Evolutionary conservation across 495 filamentous ascomycete genomes (phyloP).

Genomic region (Penicillium soppii): DNA sequence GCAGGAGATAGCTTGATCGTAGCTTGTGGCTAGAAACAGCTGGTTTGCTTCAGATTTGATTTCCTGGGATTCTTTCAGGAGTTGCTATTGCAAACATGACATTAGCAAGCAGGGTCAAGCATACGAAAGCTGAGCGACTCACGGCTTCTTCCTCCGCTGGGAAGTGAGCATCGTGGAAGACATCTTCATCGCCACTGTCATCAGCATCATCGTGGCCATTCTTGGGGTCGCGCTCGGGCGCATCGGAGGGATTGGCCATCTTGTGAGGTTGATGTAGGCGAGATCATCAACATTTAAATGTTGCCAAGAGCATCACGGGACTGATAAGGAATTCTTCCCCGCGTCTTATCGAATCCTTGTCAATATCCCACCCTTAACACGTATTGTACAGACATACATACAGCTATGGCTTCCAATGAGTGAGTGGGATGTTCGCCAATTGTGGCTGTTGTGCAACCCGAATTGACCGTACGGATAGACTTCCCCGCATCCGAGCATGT

Average conservation of each 20-base stretch:
- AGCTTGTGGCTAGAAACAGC: conserved; percentile 69
- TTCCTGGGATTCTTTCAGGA: conserved; percentile 69
- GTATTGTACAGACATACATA: conserved; percentile 3
- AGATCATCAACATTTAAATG: conserved; percentile 2
- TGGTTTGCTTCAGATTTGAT: conserved; percentile 78
- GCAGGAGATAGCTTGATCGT: conserved; percentile 80
- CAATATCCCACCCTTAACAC: background rate
- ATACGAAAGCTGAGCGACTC: conserved; percentile 21
- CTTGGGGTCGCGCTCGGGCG: conserved; percentile 10
- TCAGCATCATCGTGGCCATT: conserved; percentile 15
- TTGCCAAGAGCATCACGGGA: conserved; percentile 23
- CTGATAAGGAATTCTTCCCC: conserved; percentile 21
- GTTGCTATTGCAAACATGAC: conserved; percentile 41
- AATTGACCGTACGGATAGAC: conserved; percentile 39
- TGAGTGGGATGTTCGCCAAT: background rate
- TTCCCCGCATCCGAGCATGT: conserved; percentile 82
- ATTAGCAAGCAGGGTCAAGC: conserved; percentile 4
- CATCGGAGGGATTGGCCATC: conserved; percentile 11
- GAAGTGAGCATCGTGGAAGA: conserved; percentile 55
- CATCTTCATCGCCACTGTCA: conserved; percentile 43
- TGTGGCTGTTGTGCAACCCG: background rate
- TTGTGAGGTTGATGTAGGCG: conserved; percentile 4
- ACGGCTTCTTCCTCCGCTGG: conserved; percentile 78
- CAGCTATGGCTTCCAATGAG: conserved; percentile 15
- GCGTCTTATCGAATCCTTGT: conserved; percentile 19